Base-by-base conservation (phyloP, 2,329 filamentous ascomycete species). In the Nothomitra cinnamomea region DNA sequence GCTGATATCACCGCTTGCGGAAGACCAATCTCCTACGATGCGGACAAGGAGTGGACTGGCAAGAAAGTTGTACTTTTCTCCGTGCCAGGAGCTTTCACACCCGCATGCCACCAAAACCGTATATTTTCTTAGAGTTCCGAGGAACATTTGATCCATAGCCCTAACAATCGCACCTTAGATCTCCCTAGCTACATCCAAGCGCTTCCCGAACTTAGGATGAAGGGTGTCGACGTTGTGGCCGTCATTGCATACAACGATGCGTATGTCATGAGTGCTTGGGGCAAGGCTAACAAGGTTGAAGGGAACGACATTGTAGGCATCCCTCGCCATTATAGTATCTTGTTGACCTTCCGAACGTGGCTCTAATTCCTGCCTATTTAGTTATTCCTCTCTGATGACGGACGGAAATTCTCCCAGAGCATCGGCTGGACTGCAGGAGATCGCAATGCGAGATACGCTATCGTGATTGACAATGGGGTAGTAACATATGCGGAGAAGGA, bases 201-300 rank as follows among this genome's bases (percentile, higher is more conserved):
- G 5, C 43, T 25, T 25, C 7, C 6, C 21, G 8, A 41, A 66
- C 71, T 82, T 60, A 72, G 78, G 53, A 35, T 12, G 65, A 90
- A 90, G 76, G 87, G 85, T 62, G 84, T 94, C 60, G 87, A 94
- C 69, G 69, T 83, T 58, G 79, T 94, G 62, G 78, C 87, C 60
- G 79, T 92, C 64, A 82, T 94, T 63, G 85, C 87, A 56, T 83
- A 73, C 73, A 94, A 94, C 70, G 88, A 94, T 70, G 73, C 82
- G 58, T 94, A 76, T 65, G 87, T 94, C 67, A 90, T 90, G 85
- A 82, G 80, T 62, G 87, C 85, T 53, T 92, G 86, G 86, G 83
- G 80, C 70, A 94, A 94, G 78, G 87, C 87, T 64, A 90, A 94
- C 70, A 75, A 76, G 53, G 74, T 90, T 64, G 82, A 78, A 64